Percentiles rank a stretch among this genome's conserved stretches.
These are phyloP conservation scores for Yamadazyma scolyti DNA, from an alignment of 805 yeast genomes.

Conservation along the genomic window DNA sequence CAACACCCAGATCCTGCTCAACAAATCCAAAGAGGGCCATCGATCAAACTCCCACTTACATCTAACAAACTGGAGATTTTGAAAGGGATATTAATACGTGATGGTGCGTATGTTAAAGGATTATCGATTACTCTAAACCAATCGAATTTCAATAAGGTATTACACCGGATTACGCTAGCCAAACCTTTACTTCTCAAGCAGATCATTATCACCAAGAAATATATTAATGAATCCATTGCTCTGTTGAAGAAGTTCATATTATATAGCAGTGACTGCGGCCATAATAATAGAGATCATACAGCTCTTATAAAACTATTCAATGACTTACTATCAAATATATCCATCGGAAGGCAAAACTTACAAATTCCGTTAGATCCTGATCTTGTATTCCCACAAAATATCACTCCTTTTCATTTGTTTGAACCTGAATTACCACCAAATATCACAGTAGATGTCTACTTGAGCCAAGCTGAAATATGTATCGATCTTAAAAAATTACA, in stretches of 20 bases:
- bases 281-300: conserved; percentile 10
- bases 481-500: conserved; percentile 54
- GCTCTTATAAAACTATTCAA: conserved; percentile 21
- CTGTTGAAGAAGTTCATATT: conserved; percentile 15
- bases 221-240: conserved; percentile 33
- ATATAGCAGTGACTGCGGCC: conserved; percentile 1
- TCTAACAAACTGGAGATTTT: conserved; percentile 51
- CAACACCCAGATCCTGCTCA: conserved; percentile 5
- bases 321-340: conserved; percentile 21
- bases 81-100: conserved; percentile 59
- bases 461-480: conserved; percentile 60
- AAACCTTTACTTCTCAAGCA: conserved; percentile 40
- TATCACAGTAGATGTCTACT: conserved; percentile 53
- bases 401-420: conserved; percentile 31
- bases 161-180: conserved; percentile 25
- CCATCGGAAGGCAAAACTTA: conserved; percentile 31
- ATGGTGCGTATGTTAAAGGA: conserved; percentile 49
- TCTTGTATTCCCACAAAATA: conserved; percentile 56
- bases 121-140: conserved; percentile 43
- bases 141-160: conserved; percentile 32
- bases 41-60: conserved; percentile 56
- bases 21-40: conserved; percentile 29
- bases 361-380: conserved; percentile 45
- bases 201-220: conserved; percentile 42
- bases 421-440: conserved; percentile 46